Base-by-base conservation (phyloP, 2,329 filamentous ascomycete species). In the Botryotinia globosa region DNA sequence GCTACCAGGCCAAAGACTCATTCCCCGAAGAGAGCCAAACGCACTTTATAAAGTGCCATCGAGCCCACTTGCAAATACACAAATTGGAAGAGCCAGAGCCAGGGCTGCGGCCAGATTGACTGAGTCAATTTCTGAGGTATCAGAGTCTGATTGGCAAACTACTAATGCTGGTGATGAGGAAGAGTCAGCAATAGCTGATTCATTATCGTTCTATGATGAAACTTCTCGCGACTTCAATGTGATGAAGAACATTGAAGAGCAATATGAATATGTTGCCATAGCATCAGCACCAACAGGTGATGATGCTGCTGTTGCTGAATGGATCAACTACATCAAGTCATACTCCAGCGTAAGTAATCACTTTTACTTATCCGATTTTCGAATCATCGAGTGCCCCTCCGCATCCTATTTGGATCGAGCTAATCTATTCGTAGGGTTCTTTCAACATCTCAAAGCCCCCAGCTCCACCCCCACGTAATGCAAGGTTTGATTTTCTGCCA, bases 371-470 rank as follows among this genome's bases (percentile, higher is more conserved):
- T 54, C 18, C 56, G 18, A 22, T 29, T 69, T 39, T n/a, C 37
- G 7, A 18, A 29, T 65, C 12, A 37, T 44, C 34, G 37, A 45
- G 54, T 1, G 34, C 18, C 14, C 16, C 32, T 64, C 9, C 1
- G 45, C 39, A 39, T 12, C 4, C 32, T 14, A 20, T 20, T 34
- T 12, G 51, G 5, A 70, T 65, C 34, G 37, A 34, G 65, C 72
- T 75, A n/a, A 74, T 32, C 8, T 59, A 14, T 34, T n/a, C 48
- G 1, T n/a, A 82, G 78, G 81, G 81, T 6, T 76, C 77, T 29
- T 82, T 77, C 72, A 82, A 80, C 66, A 67, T 82, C 54, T 79
- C 75, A 4, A 77, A 77, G 62, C 81, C 81, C 25, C 81, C 81
- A n/a, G 72, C 78, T 32, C 80, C 80, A 59, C 81, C 81, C 25